These are phyloP conservation scores for Aspergillus sp. DNA, from an alignment of 2,329 filamentous ascomycete genomes.

Conservation along the genomic window DNA sequence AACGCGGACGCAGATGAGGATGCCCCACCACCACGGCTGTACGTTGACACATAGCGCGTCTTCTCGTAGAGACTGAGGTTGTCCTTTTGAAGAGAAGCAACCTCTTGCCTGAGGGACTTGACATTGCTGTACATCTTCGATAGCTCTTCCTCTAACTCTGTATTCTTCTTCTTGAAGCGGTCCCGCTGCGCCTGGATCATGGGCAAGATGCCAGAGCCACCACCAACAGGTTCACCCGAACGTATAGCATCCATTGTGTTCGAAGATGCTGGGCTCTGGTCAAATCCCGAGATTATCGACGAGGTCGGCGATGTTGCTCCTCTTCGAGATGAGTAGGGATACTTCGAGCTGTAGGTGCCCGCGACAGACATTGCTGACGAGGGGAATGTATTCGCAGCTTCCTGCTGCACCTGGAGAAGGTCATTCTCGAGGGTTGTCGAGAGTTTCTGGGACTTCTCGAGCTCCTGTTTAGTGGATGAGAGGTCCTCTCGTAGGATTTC, in stretches of 20 bases:
- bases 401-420: conserved; percentile 78
- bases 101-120: conserved; percentile 81
- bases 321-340: conserved; percentile 67
- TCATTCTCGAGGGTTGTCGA: conserved; percentile 91
- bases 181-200: conserved; percentile 98
- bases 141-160: conserved; percentile 83
- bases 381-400: conserved; percentile 77
- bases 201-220: conserved; percentile 83
- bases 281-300: conserved; percentile 97
- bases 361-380: conserved; percentile 84
- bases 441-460: conserved; percentile 78
- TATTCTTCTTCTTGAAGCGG: conserved; percentile 94
- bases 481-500: conserved; percentile 79
- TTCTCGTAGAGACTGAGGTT: conserved; percentile 97
- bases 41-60: conserved; percentile 91
- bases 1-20: conserved; percentile 58
- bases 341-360: conserved; percentile 79
- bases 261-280: conserved; percentile 55
- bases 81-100: conserved; percentile 89
- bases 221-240: conserved; percentile 63
- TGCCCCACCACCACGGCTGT: conserved; percentile 66
- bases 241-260: conserved; percentile 56
- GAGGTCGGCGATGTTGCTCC: conserved; percentile 82
- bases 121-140: conserved; percentile 78
- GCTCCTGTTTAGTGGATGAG: conserved; percentile 74